Evolutionary conservation across 164 flowering plant genomes (phyloP), one percentile per base, ranked within the genome.

Genomic region (Nelumbo lutea): DNA sequence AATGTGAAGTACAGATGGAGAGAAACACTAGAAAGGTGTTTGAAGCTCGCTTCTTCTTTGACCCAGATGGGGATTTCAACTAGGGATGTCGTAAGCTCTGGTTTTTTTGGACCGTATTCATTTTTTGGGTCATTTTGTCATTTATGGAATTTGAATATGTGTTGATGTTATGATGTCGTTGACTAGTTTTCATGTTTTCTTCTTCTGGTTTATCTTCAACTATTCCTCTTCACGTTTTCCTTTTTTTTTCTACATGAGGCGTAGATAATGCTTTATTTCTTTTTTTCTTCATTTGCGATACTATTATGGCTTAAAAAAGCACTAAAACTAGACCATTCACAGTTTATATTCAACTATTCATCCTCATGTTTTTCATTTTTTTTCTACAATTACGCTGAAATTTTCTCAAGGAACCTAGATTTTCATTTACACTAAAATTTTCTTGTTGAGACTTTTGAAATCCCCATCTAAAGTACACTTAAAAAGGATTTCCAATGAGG

Each of bases 31-130:
- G 65, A 71, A 42, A 68, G 87, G 4, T 84, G 86, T 59, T 68
- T 71, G 8, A 79, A 64, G 27, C 83, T 86, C 39, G 87, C 89
- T 67, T 84, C 84, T 67, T 77, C 86, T 51, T 69, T 85, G 7
- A 48, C 82, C 58, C 84, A 69, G 55, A 46, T 83, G 65, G 85
- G 87, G 38, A 79, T 85, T 79, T 76, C 79, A 8, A 73, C 15
- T 1, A 84, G 85, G 1, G 83, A 86, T 39, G 79, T 82, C 38
- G 89, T 86, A 59, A 74, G 83, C 73, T 59, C 3, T 1, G 63
- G 1, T 14, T 15, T 1, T 42, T 46, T 63, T 27, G 11, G 0
- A 42, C 2, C 14, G 27, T 5, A 41, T 68, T 27, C 27, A 27
- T 27, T 27, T 27, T 27, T 27, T 27, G 27, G 27, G 27, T 27